These are phyloP conservation scores for Candida sanyaensis DNA, from an alignment of 1,139 yeast species.

Conservation along the genomic window DNA sequence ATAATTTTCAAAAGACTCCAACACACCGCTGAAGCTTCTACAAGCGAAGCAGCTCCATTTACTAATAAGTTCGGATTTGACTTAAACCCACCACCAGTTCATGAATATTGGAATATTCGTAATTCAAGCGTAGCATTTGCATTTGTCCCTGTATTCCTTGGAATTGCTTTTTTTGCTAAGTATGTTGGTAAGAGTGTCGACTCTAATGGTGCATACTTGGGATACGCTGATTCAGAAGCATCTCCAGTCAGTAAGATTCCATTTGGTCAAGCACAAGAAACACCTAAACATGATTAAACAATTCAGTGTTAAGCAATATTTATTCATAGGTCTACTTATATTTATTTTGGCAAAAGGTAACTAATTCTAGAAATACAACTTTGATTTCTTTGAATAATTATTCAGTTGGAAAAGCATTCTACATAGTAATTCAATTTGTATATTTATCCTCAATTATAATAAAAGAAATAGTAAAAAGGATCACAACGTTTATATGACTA, in stretches of 20 bases:
- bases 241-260: constrained; percentile 39
- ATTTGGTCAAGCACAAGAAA: constrained; percentile 41
- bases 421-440: constrained; percentile 2
- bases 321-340: background rate
- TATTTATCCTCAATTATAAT: constrained; percentile 1
- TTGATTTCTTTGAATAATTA: background rate
- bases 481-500: background rate
- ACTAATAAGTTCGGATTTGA: constrained; percentile 47
- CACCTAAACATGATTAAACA: constrained; percentile 9
- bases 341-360: background rate
- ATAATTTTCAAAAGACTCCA: constrained; percentile 29
- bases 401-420: background rate
- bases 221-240: constrained; percentile 38
- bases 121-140: constrained; percentile 40
- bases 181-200: constrained; percentile 30
- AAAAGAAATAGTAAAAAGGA: background rate
- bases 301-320: background rate
- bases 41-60: constrained; percentile 30
- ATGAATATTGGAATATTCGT: constrained; percentile 48
- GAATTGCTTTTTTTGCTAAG: constrained; percentile 37
- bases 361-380: background rate
- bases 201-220: constrained; percentile 35
- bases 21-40: constrained; percentile 26
- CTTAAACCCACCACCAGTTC: constrained; percentile 49
- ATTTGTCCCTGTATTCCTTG: constrained; percentile 39